A percentile compares a stretch with the other conserved stretches of the same genome.
phyloP scores from a whole-genome alignment of 441 rosid genomes.

The Aleurites moluccanus region DNA sequence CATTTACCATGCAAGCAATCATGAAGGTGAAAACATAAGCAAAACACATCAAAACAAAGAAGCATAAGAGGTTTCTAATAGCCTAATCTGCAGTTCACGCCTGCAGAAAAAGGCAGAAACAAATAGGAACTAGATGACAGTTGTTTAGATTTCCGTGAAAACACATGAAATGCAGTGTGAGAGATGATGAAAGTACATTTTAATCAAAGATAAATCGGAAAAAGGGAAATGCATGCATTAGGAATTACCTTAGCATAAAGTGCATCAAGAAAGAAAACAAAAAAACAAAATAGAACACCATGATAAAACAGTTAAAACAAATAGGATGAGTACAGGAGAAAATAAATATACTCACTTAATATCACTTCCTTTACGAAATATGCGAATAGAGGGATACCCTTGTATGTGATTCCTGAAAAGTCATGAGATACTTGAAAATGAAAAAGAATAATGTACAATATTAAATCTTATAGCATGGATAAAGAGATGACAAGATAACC shows the following conservation, averaged over 20 bases:
- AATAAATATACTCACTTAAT: constrained; percentile 50
- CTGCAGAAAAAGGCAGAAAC: neutral
- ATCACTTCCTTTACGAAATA: constrained; percentile 95
- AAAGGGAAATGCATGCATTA: neutral
- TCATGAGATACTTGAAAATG: constrained; percentile 12
- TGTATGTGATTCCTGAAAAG: constrained; percentile 87
- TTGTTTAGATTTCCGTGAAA: neutral
- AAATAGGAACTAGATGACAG: neutral
- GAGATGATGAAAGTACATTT: neutral
- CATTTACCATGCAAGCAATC: neutral
- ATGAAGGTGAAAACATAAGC: neutral
- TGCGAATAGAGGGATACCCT: constrained; percentile 97
- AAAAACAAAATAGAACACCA: neutral
- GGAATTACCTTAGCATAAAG: constrained; percentile 1
- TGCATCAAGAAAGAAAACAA: neutral
- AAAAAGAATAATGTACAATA: neutral
- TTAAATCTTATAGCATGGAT: neutral
- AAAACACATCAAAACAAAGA: neutral
- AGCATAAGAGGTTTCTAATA: neutral
- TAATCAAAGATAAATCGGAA: constrained; percentile 3
- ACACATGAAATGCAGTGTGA: neutral
- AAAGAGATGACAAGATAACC: neutral
- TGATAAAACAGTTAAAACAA: constrained; percentile 4
- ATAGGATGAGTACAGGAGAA: constrained; percentile 3
- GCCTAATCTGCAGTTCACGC: neutral